phyloP scores from a whole-genome alignment of 495 filamentous ascomycete species.

The Chaetomium tenue region DNA sequence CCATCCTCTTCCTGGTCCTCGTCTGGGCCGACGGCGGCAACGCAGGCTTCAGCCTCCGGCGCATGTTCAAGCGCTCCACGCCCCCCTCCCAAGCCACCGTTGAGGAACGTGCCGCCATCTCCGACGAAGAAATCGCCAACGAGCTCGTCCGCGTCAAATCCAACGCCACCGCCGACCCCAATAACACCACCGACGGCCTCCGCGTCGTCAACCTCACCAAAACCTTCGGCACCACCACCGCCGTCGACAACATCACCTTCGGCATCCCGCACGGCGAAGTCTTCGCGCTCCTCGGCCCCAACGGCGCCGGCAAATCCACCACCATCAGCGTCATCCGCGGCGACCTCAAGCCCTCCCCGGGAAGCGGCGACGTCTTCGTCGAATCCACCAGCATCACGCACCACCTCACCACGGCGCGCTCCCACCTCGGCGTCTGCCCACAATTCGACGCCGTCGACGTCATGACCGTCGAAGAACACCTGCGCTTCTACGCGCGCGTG shows the following conservation, averaged over 20 bases:
- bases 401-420: constrained; percentile 62
- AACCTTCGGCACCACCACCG: constrained; percentile 64
- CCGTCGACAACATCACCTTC: constrained; percentile 80
- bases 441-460: constrained; percentile 69
- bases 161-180: constrained; percentile 35
- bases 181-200: constrained; percentile 59
- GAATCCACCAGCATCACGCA: constrained; percentile 66
- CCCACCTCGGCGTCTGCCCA: constrained; percentile 74
- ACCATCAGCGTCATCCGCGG: constrained; percentile 82
- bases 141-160: constrained; percentile 47
- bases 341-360: constrained; percentile 62
- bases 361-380: constrained; percentile 69
- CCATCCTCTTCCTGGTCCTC: constrained; percentile 63
- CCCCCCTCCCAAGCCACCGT: background rate
- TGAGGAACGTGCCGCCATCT: constrained; percentile 26
- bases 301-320: constrained; percentile 85
- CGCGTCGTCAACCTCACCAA: constrained; percentile 75
- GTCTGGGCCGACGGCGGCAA: constrained; percentile 71
- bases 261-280: constrained; percentile 73
- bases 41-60: constrained; percentile 48
- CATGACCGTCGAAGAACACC: constrained; percentile 70
- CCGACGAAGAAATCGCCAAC: constrained; percentile 48
- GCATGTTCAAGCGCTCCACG: constrained; percentile 33
- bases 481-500: constrained; percentile 70
- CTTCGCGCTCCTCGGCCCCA: constrained; percentile 83